phyloP scores from a whole-genome alignment of 257 asterid species.

The Primulina eburnea region DNA sequence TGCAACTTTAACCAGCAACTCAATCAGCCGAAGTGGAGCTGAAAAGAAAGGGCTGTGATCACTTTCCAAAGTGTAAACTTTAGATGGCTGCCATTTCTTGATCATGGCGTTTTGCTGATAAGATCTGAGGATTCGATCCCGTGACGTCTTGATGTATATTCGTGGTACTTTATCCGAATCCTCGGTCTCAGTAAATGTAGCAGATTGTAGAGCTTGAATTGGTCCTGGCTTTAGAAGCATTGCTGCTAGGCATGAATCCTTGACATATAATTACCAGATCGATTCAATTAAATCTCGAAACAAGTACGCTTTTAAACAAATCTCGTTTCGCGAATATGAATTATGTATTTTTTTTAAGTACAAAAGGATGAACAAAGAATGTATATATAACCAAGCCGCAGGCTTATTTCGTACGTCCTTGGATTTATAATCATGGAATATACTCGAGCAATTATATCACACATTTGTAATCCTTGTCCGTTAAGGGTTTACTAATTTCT shows the following conservation, averaged over 20 bases:
- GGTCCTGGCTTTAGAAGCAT: slow-evolving; percentile 82
- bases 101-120: slow-evolving; percentile 78
- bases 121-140: slow-evolving; percentile 46
- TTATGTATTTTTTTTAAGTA: too few species aligned
- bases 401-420: too few species aligned
- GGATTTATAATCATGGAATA: too few species aligned
- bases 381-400: too few species aligned
- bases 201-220: slow-evolving; percentile 44
- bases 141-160: slow-evolving; percentile 50
- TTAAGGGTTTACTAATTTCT: too few species aligned
- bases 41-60: slow-evolving; percentile 94
- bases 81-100: slow-evolving; percentile 64
- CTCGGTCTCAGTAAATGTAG: slow-evolving; percentile 31
- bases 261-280: background rate
- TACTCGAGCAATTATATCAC: too few species aligned
- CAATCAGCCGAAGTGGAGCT: slow-evolving; percentile 58
- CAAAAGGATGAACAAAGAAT: too few species aligned
- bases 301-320: too few species aligned
- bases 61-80: slow-evolving; percentile 57
- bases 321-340: background rate
- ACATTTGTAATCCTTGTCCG: too few species aligned
- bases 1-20: slow-evolving; percentile 56
- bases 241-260: slow-evolving; percentile 66
- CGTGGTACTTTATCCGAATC: slow-evolving; percentile 47
- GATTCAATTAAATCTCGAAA: background rate